Conservation (phyloP, 108 stramenopile genomes). For the Schizochytrium sp. region DNA sequence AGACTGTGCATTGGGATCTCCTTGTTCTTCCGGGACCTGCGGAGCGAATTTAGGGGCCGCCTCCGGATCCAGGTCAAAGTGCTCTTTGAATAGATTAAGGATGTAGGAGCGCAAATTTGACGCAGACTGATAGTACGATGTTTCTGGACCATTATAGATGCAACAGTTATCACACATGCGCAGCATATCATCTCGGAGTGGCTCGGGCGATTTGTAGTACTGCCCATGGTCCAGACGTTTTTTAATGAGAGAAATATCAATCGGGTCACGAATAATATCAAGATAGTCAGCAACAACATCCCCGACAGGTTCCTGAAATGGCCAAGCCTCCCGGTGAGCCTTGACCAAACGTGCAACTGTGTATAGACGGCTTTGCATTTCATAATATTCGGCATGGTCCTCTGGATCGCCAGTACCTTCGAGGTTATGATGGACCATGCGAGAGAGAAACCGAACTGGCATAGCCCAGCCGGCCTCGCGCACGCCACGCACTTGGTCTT, state of each 20-base stretch:
- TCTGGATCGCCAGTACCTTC: background rate
- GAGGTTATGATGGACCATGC: slow-evolving; percentile 75
- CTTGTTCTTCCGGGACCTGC: background rate
- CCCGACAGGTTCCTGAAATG: slow-evolving; percentile 90
- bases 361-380: slow-evolving; percentile 79
- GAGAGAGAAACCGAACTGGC: slow-evolving; percentile 78
- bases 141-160: slow-evolving; percentile 53
- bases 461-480: slow-evolving; percentile 92
- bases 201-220: slow-evolving; percentile 79
- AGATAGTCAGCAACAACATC: slow-evolving; percentile 88
- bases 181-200: background rate
- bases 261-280: slow-evolving; percentile 85
- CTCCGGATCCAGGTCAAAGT: background rate
- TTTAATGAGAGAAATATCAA: slow-evolving; percentile 88
- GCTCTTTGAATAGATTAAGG: slow-evolving; percentile 32
- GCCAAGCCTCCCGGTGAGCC: slow-evolving; percentile 91
- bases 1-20: too few relatives aligned
- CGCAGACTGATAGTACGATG: background rate
- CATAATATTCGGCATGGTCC: slow-evolving; percentile 71
- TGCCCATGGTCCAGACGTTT: slow-evolving; percentile 85
- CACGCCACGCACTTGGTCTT: slow-evolving; percentile 87
- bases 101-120: slow-evolving; percentile 29
- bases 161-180: slow-evolving; percentile 59
- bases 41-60: background rate
- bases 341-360: slow-evolving; percentile 81